phyloP scores from a whole-genome alignment of 163 green algal genomes.

The Scenedesmus sp. region DNA sequence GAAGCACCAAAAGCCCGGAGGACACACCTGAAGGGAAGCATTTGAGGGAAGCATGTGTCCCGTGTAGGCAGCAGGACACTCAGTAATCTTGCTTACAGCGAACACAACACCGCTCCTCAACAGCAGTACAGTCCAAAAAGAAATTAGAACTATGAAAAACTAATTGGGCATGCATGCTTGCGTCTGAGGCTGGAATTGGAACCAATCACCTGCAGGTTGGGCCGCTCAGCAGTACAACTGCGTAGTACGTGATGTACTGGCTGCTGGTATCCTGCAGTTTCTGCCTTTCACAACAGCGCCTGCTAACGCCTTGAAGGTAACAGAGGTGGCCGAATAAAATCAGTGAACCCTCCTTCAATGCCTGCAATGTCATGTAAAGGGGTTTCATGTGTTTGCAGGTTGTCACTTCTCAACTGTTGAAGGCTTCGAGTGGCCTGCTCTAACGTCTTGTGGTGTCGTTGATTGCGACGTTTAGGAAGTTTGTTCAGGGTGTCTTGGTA shows the following conservation, averaged over 20 bases:
- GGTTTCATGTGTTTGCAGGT: not conserved
- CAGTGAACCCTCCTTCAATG: not conserved
- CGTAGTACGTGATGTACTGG: constrained; percentile 5
- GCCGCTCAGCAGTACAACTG: not conserved
- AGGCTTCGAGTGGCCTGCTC: not conserved
- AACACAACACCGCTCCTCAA: too few relatives aligned
- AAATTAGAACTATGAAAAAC: too few relatives aligned
- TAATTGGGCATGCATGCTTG: not conserved
- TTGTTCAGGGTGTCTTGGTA: not conserved
- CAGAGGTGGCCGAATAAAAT: not conserved
- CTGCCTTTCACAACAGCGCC: not conserved
- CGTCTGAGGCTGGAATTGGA: not conserved
- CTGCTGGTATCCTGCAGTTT: not conserved
- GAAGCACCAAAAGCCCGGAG: too few relatives aligned
- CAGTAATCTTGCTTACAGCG: too few relatives aligned
- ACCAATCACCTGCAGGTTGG: not conserved
- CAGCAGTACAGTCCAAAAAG: too few relatives aligned
- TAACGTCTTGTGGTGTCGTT: not conserved
- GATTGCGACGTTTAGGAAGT: not conserved
- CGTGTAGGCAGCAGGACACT: too few relatives aligned
- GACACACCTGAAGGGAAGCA: too few relatives aligned
- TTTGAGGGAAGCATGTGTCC: too few relatives aligned
- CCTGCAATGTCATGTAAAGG: not conserved
- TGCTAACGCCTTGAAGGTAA: not conserved
- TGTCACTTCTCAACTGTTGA: not conserved